Conservation (phyloP, 495 filamentous ascomycete species). For the Penicillium robsamsonii region DNA sequence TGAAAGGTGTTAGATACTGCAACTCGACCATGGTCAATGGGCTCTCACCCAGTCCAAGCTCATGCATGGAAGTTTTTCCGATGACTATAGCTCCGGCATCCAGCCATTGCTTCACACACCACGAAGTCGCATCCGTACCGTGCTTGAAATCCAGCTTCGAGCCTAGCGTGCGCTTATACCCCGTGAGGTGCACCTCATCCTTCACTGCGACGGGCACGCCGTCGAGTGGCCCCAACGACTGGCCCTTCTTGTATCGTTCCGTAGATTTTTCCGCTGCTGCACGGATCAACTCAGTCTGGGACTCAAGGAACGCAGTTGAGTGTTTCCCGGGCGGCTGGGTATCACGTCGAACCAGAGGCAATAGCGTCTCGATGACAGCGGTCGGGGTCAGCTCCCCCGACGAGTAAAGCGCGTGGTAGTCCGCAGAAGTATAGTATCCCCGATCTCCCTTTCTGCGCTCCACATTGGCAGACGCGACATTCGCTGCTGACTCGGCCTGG, state of each 20-base stretch:
- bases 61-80: constrained; percentile 91
- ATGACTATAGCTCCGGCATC: constrained; percentile 79
- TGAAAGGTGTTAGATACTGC: constrained; percentile 20
- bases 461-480: constrained; percentile 14
- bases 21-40: neutral
- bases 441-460: constrained; percentile 34
- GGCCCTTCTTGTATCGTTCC: constrained; percentile 62
- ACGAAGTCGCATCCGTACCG: constrained; percentile 53
- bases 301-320: constrained; percentile 65
- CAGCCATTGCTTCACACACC: constrained; percentile 73
- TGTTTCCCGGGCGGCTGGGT: constrained; percentile 53
- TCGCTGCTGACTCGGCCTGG: constrained; percentile 32
- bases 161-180: constrained; percentile 66
- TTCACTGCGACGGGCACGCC: constrained; percentile 84
- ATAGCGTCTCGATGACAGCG: constrained; percentile 64
- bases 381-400: constrained; percentile 67
- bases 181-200: constrained; percentile 76
- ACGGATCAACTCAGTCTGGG: constrained; percentile 56
- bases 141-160: constrained; percentile 57
- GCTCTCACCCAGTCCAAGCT: constrained; percentile 67
- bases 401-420: constrained; percentile 73
- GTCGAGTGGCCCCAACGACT: constrained; percentile 66
- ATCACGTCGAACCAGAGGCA: constrained; percentile 66
- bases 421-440: constrained; percentile 66
- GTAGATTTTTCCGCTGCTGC: constrained; percentile 70